phyloP scores from a whole-genome alignment of 164 flowering plant species.

The Santalum album region DNA sequence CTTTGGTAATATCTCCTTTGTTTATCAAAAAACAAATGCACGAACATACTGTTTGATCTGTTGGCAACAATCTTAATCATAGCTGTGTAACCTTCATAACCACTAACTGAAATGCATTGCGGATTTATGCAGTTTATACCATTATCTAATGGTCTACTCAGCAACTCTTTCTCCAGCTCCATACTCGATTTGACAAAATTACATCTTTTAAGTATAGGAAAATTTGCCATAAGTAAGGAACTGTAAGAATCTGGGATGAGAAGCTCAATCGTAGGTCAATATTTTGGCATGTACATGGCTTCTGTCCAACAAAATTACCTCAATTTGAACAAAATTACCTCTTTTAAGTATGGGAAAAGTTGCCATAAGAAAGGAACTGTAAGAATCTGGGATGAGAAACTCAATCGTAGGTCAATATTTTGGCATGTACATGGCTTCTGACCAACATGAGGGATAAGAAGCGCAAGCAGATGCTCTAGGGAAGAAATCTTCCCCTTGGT shows the following conservation, averaged over 20 bases:
- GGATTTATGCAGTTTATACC: no score
- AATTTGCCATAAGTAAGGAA: slow-evolving; percentile 76
- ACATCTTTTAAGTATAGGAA: slow-evolving; percentile 80
- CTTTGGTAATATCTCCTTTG: no score
- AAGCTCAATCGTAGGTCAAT: slow-evolving; percentile 57
- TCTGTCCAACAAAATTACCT: slow-evolving; percentile 48
- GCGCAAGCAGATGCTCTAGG: slow-evolving; percentile 51
- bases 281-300: slow-evolving; percentile 44
- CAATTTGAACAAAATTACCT: slow-evolving; percentile 31
- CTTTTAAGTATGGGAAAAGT: slow-evolving; percentile 60
- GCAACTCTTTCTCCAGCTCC: no score
- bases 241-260: slow-evolving; percentile 69
- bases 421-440: slow-evolving; percentile 49
- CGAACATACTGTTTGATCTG: no score
- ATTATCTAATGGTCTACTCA: no score
- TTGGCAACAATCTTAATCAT: no score
- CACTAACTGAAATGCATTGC: no score
- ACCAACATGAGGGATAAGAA: slow-evolving; percentile 53
- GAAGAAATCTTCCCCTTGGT: slow-evolving; percentile 31
- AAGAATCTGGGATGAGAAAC: slow-evolving; percentile 77
- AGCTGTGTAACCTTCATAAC: no score
- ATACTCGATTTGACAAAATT: slow-evolving; percentile 3
- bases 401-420: slow-evolving; percentile 42
- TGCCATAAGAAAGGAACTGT: slow-evolving; percentile 82
- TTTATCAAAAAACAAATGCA: no score